These are phyloP conservation scores for Graphilbum ipis-grandicollis DNA, from an alignment of 2,329 filamentous ascomycete genomes.

Conservation along the genomic window DNA sequence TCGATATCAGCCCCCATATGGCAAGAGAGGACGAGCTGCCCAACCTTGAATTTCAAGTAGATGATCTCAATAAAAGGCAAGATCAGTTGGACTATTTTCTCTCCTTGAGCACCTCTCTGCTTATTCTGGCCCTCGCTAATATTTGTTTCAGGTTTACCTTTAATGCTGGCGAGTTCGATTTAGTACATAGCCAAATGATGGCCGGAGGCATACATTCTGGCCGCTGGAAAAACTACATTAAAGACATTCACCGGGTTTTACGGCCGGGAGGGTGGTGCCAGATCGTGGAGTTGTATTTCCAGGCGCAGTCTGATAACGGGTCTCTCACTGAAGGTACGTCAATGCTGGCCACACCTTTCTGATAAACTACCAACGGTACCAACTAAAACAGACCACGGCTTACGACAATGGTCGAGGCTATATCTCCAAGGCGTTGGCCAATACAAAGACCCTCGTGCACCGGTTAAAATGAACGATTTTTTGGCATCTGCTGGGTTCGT, in stretches of 20 bases:
- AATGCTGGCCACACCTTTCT: no score
- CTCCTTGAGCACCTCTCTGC: no score
- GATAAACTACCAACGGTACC: no score
- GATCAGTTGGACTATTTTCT: background rate
- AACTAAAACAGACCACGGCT: slow-evolving; percentile 33
- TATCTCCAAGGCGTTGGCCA: slow-evolving; percentile 46
- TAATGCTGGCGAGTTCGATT: slow-evolving; percentile 53
- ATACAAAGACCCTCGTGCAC: slow-evolving; percentile 48
- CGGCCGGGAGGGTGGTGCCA: slow-evolving; percentile 72
- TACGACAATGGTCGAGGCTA: slow-evolving; percentile 48
- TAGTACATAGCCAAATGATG: slow-evolving; percentile 65
- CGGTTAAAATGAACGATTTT: slow-evolving; percentile 39
- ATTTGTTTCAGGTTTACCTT: slow-evolving; percentile 57
- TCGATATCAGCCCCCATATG: slow-evolving; percentile 57
- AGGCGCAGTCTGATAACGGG: slow-evolving; percentile 73
- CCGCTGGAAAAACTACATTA: slow-evolving; percentile 60
- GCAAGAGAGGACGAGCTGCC: slow-evolving; percentile 41
- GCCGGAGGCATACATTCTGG: slow-evolving; percentile 51
- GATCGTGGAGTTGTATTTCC: slow-evolving; percentile 74
- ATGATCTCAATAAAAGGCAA: slow-evolving; percentile 53
- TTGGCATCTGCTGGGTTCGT: slow-evolving; percentile 47
- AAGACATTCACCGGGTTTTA: slow-evolving; percentile 56
- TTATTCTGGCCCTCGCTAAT: no score
- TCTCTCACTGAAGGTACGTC: slow-evolving; percentile 45
- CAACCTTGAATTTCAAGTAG: slow-evolving; percentile 55